These are phyloP conservation scores for Cordyceps militaris DNA, from an alignment of 2,329 filamentous ascomycete genomes.

Conservation along the genomic window DNA sequence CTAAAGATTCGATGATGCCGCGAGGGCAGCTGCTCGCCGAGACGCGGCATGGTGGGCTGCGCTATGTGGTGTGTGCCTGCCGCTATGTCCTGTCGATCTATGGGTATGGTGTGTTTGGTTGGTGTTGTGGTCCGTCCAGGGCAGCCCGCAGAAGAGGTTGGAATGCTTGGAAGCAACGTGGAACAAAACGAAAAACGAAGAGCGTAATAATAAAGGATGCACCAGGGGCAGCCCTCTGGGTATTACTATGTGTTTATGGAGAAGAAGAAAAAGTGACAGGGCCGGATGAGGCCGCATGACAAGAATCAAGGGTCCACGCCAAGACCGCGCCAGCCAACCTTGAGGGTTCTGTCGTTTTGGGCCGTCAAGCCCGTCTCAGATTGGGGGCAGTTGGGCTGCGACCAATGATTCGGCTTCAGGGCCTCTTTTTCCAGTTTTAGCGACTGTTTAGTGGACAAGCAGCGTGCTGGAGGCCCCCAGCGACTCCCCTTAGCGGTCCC, in stretches of 20 bases:
- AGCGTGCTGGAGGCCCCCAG: neutral
- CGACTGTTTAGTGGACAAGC: neutral
- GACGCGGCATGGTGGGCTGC: slow-evolving; percentile 6
- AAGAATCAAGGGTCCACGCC: neutral
- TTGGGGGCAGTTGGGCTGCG: neutral
- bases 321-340: neutral
- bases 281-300: neutral
- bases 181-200: neutral
- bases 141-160: neutral
- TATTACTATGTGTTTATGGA: neutral
- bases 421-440: neutral
- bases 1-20: neutral
- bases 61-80: neutral
- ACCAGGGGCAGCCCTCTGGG: neutral
- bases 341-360: neutral
- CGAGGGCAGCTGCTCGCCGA: neutral
- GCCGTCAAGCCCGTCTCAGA: neutral
- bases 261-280: neutral
- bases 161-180: too few species aligned
- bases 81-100: slow-evolving; percentile 4
- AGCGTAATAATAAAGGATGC: neutral
- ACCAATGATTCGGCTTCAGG: neutral
- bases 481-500: neutral
- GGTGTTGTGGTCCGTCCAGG: neutral
- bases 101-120: neutral